Base-by-base conservation (phyloP, 1,284 basidiomycete species). In the Moesziomyces globuligerus region DNA sequence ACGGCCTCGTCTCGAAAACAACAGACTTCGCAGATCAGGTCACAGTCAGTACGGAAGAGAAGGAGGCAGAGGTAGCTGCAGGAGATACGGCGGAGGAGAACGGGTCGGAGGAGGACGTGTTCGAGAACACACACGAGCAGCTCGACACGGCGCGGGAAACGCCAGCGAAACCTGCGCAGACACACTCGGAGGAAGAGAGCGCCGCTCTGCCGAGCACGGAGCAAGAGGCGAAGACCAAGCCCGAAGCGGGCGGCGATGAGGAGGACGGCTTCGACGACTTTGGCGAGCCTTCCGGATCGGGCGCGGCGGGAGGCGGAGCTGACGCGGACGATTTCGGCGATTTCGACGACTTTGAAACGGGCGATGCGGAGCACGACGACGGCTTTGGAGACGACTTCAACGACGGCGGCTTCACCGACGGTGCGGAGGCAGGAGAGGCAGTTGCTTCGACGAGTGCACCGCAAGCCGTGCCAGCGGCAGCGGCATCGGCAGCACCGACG, bases 221-320 rank as follows among this genome's bases (percentile, higher is more conserved):
- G 18, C 15, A 51, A 38, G 48, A 54, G 39, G 34, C 36, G 1
- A 48, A 20, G 28, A 24, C 28, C 21, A 38, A 15, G 44, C 7
- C n/a, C 2, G 46, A 48, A 13, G 36, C 20, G n/a, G 15, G 7
- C 3, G 29, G 46, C 11, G 40, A 45, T 8, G 59, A 58, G 5
- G 65, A 62, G 20, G 70, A 65, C 25, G 71, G 40, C 1, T 71
- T 74, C 36, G 67, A 74, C 18, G 72, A 74, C 25, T 71, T 72
- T 43, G 64, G 55, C 18, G 62, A 72, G 21, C 53, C 62, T 20
- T 32, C 45, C 7, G 45, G 23, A 17, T 56, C 29, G 7, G n/a
- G n/a, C n/a, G n/a, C n/a, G n/a, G n/a, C n/a, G n/a, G 52, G 15
- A 4, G 44, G 18, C 4, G 57, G 24, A 7, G 64, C 39, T 24